Base-by-base conservation (phyloP, 805 yeast genomes). In the Cyberlindnera veronae region DNA sequence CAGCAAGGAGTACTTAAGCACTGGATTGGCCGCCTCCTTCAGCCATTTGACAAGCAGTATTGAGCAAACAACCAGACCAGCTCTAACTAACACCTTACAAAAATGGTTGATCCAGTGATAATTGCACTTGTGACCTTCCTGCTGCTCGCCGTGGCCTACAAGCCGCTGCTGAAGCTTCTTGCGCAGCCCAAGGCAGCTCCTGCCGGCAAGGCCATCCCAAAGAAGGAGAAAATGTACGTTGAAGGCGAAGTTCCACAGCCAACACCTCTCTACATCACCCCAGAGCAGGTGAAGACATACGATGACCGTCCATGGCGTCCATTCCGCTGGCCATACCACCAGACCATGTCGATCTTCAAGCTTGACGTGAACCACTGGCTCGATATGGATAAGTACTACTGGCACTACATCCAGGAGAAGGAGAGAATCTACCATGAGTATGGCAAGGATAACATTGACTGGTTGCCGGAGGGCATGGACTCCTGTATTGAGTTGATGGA, bases 271-370 rank as follows among this genome's bases (percentile, higher is more conserved):
- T 66, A 66, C 62, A 72, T 82, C 37, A 80, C 84, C 0, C 84
- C 85, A 2, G 87, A 82, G 35, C 77, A 79, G 50, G 84, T 81
- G 10, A 64, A 66, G 46, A 72, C 70, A 18, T 79, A 80, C 53
- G 86, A 82, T 50, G 89, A 80, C 51, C 68, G 89, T 56, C 88
- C 89, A 11, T 82, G 89, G 89, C 68, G 89, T 62, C 88, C 88
- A 8, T 82, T 82, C 63, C 67, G 89, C 53, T 79, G 84, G 81
- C 89, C 89, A 21, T 82, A 82, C 54, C 87, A 81, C 59, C 89
- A 82, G 60, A 82, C 88, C 2, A 82, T 82, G 89, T 74, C 83
- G 13, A 80, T 82, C 35, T 81, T 72, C 65, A 79, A 77, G 55
- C 67, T 82, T n/a, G 85, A 81, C 54, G 67, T 79, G 27, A 81